Evolutionary conservation across 306 rosid species (phyloP), one percentile per base, ranked within the genome.

Genomic region (Sechiopsis laciniata): DNA sequence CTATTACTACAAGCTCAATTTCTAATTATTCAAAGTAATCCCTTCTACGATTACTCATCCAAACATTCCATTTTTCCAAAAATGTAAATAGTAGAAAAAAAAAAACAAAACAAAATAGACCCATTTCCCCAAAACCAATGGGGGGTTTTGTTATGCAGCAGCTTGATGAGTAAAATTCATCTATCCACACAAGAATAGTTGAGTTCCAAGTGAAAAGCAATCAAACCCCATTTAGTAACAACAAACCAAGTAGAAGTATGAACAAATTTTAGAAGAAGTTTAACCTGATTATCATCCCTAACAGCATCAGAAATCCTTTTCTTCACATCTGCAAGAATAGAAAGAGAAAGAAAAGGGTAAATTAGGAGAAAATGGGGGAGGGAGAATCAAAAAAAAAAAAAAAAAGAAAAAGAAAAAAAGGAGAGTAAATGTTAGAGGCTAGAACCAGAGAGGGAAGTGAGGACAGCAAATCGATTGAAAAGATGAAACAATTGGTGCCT

Each of bases 361-460:
- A 0, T 22, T 3, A 60, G 40, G 19, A n/a, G n/a, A 0, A 19
- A 24, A 6, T 15, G 9, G 2, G 66, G 3, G 67, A 55, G 64
- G 15, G n/a, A n/a, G n/a, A n/a, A n/a, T n/a, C n/a, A n/a, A n/a
- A n/a, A n/a, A n/a, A n/a, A n/a, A n/a, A n/a, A n/a, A n/a, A n/a
- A n/a, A n/a, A n/a, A 17, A n/a, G 42, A 67, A 15, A 50, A n/a
- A 61, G 8, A 57, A 71, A 20, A 1, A n/a, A 53, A 63, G 8
- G 46, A 0, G 67, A 55, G 65, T 15, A 2, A 60, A 24, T 24
- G 45, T 29, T 11, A 14, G 11, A 61, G 51, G 62, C 37, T 26
- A 1, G n/a, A 73, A 87, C 97, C 95, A n/a, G 92, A 78, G 55
- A 84, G 92, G 56, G 92, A 85, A 5, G 87, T 83, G 81, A 90